These are phyloP conservation scores for Stemphylium beticola DNA, from an alignment of 2,329 filamentous ascomycete genomes.

Conservation along the genomic window DNA sequence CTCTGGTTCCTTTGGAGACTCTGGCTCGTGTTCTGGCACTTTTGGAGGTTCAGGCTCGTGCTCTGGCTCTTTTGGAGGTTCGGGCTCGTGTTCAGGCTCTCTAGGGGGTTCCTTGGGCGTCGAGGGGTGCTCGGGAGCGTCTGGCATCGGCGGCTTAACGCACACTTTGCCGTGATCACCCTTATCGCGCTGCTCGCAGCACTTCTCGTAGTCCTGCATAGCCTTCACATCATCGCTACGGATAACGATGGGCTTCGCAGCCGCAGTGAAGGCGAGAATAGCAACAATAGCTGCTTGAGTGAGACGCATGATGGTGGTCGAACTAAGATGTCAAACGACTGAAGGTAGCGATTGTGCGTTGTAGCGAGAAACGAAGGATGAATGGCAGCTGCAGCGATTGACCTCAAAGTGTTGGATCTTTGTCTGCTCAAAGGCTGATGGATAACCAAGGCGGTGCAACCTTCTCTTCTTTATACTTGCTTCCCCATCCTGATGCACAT, in stretches of 20 bases:
- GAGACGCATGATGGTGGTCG: constrained; percentile 16
- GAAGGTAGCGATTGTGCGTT: constrained; percentile 4
- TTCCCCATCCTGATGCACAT: not conserved
- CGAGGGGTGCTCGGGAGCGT: too few species aligned
- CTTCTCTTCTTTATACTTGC: constrained; percentile 10
- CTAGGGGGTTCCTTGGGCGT: not conserved
- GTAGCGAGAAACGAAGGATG: constrained; percentile 3
- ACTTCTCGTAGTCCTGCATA: constrained; percentile 13
- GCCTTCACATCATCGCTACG: constrained; percentile 11
- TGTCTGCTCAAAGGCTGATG: constrained; percentile 8
- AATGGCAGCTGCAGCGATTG: constrained; percentile 6
- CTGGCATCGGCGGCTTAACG: not conserved
- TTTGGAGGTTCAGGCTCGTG: not conserved
- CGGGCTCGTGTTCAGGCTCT: not conserved
- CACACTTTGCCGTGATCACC: constrained; percentile 2
- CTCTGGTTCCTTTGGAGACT: not conserved
- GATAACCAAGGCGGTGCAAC: not conserved
- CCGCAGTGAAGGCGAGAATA: constrained; percentile 19
- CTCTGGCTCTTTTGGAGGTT: not conserved
- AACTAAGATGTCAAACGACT: not conserved
- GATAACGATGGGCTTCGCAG: constrained; percentile 18
- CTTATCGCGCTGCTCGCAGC: constrained; percentile 7
- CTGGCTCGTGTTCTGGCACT: not conserved
- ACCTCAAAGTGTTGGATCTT: constrained; percentile 1
- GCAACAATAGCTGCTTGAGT: constrained; percentile 20